Conservation (phyloP, 495 filamentous ascomycete genomes). For the Pyronema domesticum region DNA sequence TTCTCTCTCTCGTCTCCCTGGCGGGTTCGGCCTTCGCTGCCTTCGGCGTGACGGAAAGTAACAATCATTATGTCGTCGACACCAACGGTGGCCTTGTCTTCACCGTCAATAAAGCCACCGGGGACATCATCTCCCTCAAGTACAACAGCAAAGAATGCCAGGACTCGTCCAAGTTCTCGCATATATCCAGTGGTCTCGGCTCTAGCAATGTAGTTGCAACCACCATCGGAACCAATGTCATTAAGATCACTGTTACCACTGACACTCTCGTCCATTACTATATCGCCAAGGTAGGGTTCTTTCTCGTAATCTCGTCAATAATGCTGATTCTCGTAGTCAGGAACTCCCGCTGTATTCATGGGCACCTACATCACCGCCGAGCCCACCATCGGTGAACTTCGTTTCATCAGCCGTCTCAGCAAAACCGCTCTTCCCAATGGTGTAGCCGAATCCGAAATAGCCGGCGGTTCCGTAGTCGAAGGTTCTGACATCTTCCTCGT, state of each 20-base stretch:
- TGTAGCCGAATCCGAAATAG: constrained; percentile 34
- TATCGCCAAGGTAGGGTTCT: constrained; percentile 32
- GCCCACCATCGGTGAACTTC: constrained; percentile 42
- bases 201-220: constrained; percentile 39
- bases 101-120: constrained; percentile 37
- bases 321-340: constrained; percentile 13
- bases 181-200: constrained; percentile 44
- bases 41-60: constrained; percentile 23
- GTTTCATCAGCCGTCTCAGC: constrained; percentile 45
- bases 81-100: constrained; percentile 30
- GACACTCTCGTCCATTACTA: constrained; percentile 45
- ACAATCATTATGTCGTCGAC: constrained; percentile 14
- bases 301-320: not conserved
- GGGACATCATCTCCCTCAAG: constrained; percentile 46
- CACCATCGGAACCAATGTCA: constrained; percentile 9
- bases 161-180: constrained; percentile 33
- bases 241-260: constrained; percentile 43
- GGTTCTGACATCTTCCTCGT: constrained; percentile 47
- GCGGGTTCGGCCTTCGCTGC: constrained; percentile 16
- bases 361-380: constrained; percentile 44
- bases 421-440: constrained; percentile 38
- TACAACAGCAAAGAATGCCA: constrained; percentile 42
- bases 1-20: not conserved
- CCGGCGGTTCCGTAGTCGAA: constrained; percentile 35
- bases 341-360: constrained; percentile 43